Conservation (phyloP, 2,329 filamentous ascomycete species). For the Apiospora pterosperma region DNA sequence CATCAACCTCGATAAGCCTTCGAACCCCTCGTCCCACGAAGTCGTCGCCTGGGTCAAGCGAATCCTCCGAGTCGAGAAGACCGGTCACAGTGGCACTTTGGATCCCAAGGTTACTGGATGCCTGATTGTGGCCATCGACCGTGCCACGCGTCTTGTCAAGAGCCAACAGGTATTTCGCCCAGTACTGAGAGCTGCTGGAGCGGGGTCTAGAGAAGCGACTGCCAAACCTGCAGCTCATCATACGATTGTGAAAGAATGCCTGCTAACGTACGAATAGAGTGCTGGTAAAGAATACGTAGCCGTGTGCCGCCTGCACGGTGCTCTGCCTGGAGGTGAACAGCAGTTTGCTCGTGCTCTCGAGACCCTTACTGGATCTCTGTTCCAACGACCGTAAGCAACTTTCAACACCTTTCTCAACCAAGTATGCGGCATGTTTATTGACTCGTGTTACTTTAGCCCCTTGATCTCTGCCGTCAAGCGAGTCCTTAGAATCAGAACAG, state of each 20-base stretch:
- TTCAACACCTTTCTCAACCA: not conserved
- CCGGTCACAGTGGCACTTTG: conserved; percentile 95
- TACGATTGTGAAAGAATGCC: not conserved
- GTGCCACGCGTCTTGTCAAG: conserved; percentile 95
- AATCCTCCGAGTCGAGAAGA: conserved; percentile 92
- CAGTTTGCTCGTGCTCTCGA: conserved; percentile 93
- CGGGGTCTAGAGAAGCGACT: not conserved
- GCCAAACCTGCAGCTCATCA: not conserved
- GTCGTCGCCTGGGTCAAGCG: conserved; percentile 99
- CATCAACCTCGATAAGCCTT: conserved; percentile 97
- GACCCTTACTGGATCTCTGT: conserved; percentile 92
- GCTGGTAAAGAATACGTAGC: conserved; percentile 99
- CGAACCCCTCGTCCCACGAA: conserved; percentile 97
- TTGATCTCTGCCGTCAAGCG: conserved; percentile 98
- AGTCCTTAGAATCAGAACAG: conserved; percentile 95
- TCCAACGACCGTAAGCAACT: conserved; percentile 69
- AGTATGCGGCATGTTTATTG: not conserved
- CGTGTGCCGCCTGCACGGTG: conserved; percentile 93
- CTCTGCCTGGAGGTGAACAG: conserved; percentile 86
- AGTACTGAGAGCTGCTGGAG: not conserved
- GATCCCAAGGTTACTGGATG: conserved; percentile 98
- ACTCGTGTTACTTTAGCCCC: conserved; percentile 38
- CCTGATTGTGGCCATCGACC: conserved; percentile 79
- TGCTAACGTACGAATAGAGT: conserved; percentile 30
- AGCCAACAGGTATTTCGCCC: conserved; percentile 71